These are phyloP conservation scores for Tubosaeta sp. DNA, from an alignment of 768 basidiomycete genomes.

Conservation along the genomic window DNA sequence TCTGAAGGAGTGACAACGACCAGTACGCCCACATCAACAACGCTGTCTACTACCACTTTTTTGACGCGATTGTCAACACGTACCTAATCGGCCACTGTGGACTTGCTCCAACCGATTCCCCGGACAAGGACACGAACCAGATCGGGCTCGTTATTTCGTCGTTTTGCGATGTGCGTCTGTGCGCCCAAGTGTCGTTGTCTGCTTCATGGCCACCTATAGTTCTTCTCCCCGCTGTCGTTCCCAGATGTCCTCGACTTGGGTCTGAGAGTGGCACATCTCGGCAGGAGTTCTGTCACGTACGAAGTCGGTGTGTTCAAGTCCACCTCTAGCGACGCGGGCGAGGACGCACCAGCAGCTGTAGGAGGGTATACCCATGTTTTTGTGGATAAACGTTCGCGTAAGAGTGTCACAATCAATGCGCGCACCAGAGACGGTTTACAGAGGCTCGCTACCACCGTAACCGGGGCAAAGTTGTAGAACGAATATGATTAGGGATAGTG, in stretches of 20 bases:
- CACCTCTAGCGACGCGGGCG: not conserved
- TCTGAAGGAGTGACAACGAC: slow-evolving; percentile 77
- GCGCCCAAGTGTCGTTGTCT: not conserved
- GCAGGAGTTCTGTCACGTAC: slow-evolving; percentile 73
- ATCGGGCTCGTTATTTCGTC: slow-evolving; percentile 82
- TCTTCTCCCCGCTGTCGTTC: slow-evolving; percentile 69
- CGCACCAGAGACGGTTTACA: slow-evolving; percentile 44
- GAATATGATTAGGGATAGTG: not conserved
- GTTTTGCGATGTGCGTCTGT: slow-evolving; percentile 51
- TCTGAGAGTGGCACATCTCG: slow-evolving; percentile 61
- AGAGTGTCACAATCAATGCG: slow-evolving; percentile 46
- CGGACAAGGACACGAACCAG: slow-evolving; percentile 19
- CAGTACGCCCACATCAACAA: slow-evolving; percentile 84
- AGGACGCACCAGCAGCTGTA: slow-evolving; percentile 36
- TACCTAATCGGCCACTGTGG: slow-evolving; percentile 68
- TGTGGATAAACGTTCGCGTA: slow-evolving; percentile 57
- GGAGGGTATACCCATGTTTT: slow-evolving; percentile 82
- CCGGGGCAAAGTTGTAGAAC: slow-evolving; percentile 19
- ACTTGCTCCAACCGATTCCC: slow-evolving; percentile 45
- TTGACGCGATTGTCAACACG: slow-evolving; percentile 78
- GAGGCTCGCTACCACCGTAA: slow-evolving; percentile 1
- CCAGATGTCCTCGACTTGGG: slow-evolving; percentile 69
- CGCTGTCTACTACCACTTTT: slow-evolving; percentile 73
- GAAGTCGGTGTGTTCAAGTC: slow-evolving; percentile 71
- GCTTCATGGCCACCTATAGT: slow-evolving; percentile 35